Percentiles rank a stretch among this genome's conserved stretches.
Conservation (phyloP, 208 protist genomes). For the Herpetomonas tarakana region DNA sequence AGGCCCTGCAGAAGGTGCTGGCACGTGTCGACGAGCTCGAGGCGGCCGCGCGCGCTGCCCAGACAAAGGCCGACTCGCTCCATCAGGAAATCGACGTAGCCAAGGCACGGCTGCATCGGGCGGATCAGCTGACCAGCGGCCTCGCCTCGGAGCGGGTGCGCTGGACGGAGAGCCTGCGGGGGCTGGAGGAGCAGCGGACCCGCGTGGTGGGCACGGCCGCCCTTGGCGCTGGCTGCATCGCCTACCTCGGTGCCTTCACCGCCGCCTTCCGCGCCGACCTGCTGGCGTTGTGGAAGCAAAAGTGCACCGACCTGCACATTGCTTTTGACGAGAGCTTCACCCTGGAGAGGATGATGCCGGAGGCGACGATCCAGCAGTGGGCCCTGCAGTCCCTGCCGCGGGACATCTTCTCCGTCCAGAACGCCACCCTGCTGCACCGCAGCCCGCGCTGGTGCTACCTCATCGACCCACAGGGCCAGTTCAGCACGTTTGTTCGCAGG, state of each 20-base stretch:
- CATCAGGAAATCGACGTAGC: constrained; percentile 87
- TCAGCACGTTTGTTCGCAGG: constrained; percentile 92
- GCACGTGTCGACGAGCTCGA: constrained; percentile 71
- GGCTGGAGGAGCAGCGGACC: constrained; percentile 54
- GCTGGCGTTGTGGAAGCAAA: constrained; percentile 51
- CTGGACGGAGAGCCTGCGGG: constrained; percentile 61
- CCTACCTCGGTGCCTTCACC: constrained; percentile 90
- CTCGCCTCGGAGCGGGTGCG: constrained; percentile 79
- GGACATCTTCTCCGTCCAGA: constrained; percentile 91
- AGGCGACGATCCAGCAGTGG: constrained; percentile 92
- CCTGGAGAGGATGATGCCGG: constrained; percentile 84
- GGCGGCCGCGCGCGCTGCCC: constrained; percentile 61
- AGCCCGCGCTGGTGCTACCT: constrained; percentile 90
- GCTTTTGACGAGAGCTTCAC: constrained; percentile 70
- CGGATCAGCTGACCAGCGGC: constrained; percentile 86
- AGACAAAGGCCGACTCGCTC: constrained; percentile 79
- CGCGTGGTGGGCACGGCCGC: constrained; percentile 76
- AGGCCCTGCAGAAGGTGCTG: constrained; percentile 68
- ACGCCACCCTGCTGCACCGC: constrained; percentile 85
- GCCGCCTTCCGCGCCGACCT: constrained; percentile 73
- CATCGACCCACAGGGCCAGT: constrained; percentile 95
- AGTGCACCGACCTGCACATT: constrained; percentile 57
- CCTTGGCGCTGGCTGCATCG: constrained; percentile 84
- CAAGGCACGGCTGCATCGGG: constrained; percentile 68
- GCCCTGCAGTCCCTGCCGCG: constrained; percentile 91